Base-by-base conservation (phyloP, 768 basidiomycete genomes). In the Cystofilobasidium bisporidii region DNA sequence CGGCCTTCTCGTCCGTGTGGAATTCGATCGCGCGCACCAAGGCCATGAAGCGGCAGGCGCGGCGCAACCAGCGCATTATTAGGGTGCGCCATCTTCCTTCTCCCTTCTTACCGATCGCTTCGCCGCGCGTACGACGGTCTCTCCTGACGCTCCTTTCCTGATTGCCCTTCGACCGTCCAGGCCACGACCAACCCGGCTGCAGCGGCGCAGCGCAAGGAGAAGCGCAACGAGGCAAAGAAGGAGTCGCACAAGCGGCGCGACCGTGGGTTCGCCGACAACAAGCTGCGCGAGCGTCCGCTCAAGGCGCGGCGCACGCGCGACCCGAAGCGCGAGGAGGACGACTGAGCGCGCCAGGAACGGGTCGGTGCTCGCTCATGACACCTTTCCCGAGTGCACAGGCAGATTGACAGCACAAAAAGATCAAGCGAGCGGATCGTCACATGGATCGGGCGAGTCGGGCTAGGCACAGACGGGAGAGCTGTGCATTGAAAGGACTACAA, bases 181-280 rank as follows among this genome's bases (percentile, higher is more conserved):
- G 83, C 80, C 14, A 81, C 87, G 10, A 83, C 82, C 0, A 81
- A 91, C 72, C 91, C 92, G 0, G 83, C 87, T 72, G 84, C 81
- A 1, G 86, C 88, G 28, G 87, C 89, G 20, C 86, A 82, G 75
- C 79, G 88, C 67, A 91, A 87, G 76, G 73, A 83, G 65, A 86
- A 86, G 71, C 79, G 85, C 71, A 89, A 89, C 70, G 77, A 76
- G 14, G 80, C 83, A 72, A 93, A 93, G 80, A 91, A 90, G 77
- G 89, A 89, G 72, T 87, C 87, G 71, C 81, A 86, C 74, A 93
- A 93, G 76, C 79, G 89, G 73, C 92, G 90, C 77, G 70, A 72
- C 43, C 75, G 75, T 61, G 67, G 72, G 45, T 77, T 76, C 71
- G 72, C 74, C 18, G 71, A 72, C 62, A 63, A 70, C 15, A 75